Percentiles rank a stretch among this genome's conserved stretches.
Evolutionary conservation across 257 asterid genomes (phyloP).

Genomic region (Solanum chmielewskii): DNA sequence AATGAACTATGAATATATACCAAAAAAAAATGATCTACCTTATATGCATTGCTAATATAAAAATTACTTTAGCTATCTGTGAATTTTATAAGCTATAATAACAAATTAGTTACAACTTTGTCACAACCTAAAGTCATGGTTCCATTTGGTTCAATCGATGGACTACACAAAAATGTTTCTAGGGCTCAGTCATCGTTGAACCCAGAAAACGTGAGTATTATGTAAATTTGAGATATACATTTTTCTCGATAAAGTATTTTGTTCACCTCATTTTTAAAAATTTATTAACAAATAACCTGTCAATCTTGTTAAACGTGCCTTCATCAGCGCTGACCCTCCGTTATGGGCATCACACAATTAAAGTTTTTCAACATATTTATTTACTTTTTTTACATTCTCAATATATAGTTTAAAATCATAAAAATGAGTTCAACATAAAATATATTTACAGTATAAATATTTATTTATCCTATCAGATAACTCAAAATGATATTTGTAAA

Average conservation of each 20-base stretch:
- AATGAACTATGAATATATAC: too few relatives aligned
- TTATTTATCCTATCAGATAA: too few relatives aligned
- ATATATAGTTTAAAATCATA: not conserved
- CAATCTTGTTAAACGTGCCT: not conserved
- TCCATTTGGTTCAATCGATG: too few relatives aligned
- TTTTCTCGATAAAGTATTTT: too few relatives aligned
- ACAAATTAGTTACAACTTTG: not conserved
- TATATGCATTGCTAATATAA: not conserved
- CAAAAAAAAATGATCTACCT: too few relatives aligned
- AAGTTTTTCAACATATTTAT: too few relatives aligned
- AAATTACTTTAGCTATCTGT: not conserved
- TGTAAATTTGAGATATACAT: too few relatives aligned
- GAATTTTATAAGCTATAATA: not conserved
- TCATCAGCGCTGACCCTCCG: not conserved
- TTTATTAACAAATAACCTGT: fast-evolving
- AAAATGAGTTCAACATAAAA: not conserved
- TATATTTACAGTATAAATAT: too few relatives aligned
- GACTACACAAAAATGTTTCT: too few relatives aligned
- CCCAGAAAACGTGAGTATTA: too few relatives aligned
- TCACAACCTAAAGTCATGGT: not conserved
- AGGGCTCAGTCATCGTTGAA: too few relatives aligned
- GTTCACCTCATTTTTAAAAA: not conserved
- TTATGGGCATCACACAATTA: not conserved
- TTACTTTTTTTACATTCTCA: not conserved
- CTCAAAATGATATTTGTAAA: not conserved